Evolutionary conservation across 148 eudicot genomes (phyloP), one percentile per base, ranked within the genome.

Genomic region (Rhododendron ovatum): DNA sequence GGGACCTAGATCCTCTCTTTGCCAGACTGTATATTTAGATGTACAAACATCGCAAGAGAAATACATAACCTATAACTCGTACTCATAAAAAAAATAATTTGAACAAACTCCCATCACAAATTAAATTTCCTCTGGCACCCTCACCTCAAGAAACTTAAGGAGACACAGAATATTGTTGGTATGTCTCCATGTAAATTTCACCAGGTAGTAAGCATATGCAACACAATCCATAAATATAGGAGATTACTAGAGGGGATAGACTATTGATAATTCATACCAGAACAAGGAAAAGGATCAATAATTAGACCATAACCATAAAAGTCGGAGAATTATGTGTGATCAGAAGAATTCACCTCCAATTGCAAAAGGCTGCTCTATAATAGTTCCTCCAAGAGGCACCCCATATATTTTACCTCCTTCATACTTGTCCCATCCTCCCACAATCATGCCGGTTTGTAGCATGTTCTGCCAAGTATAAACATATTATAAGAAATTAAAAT

Each of bases 391-490:
- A 81, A 97, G 96, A 37, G 99, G 99, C 81, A 95, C 89, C 65
- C 95, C 98, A 86, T 92, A 95, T 77, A 97, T 94, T 91, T 95
- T 97, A 14, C 99, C 99, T 50, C 99, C 99, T 88, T 97, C 95
- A 81, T 97, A 91, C 80, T 95, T 93, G 88, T 95, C 98, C 99
- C 99, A 97, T 78, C 99, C 99, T 83, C 99, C 99, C 85, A 97
- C 93, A 80, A 97, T 97, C 81, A 97, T 89, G 53, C 99, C 99
- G 24, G 99, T 93, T 89, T 94, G 98, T 20, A 95, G 91, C 95
- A 91, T 91, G 87, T 93, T 93, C 99, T 96, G 93, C 87, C 67
- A 45, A 78, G n/a, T 12, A 69, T 81, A 37, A 81, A 77, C 33
- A 20, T 20, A 57, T n/a, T 9, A 43, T 22, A 57, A 82, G 35